Evolutionary conservation across 2,329 filamentous ascomycete species (phyloP), one percentile per base, ranked within the genome.

Genomic region (Penicillium glabrum): DNA sequence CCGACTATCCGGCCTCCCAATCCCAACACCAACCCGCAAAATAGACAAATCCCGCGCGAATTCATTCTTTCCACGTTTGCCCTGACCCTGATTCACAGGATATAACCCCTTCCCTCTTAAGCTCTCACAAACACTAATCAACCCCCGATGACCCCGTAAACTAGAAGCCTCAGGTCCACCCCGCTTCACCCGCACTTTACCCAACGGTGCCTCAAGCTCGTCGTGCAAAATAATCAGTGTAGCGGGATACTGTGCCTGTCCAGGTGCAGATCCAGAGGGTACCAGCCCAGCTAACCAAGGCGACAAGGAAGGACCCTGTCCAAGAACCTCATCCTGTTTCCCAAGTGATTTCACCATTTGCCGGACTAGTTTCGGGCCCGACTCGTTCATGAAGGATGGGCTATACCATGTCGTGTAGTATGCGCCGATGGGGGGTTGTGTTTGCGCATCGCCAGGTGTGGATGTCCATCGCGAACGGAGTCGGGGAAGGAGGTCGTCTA

Each of bases 221-320:
- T 98, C 93, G 72, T 98, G 92, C 21, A 98, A 79, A 13, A 98
- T 78, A 0, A 98, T 85, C 16, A 99, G 74, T 3, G 79, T 76
- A 14, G 63, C 58, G 1, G 63, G 60, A 24, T 53, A 53, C 8
- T 21, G 3, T 33, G 46, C 31, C n/a, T 8, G 37, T n/a, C 10
- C 43, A 50, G 9, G 31, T 31, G 11, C 41, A 48, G n/a, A 47
- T 44, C 27, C 33, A 35, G 33, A 27, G n/a, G 47, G 47, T n/a
- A 50, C 47, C 14, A 50, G 19, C 9, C 47, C 47, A 14, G 16
- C 35, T 27, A 50, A 29, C 47, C 47, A 50, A 39, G 33, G 21
- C 3, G 26, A 14, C 23, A 45, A 5, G 7, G 33, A 16, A 24
- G 29, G 8, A 11, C 29, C 37, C 29, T 29, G 46, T 19, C 5